Evolutionary conservation across 75 land plant genomes (phyloP).

Genomic region (Pinus taeda): DNA sequence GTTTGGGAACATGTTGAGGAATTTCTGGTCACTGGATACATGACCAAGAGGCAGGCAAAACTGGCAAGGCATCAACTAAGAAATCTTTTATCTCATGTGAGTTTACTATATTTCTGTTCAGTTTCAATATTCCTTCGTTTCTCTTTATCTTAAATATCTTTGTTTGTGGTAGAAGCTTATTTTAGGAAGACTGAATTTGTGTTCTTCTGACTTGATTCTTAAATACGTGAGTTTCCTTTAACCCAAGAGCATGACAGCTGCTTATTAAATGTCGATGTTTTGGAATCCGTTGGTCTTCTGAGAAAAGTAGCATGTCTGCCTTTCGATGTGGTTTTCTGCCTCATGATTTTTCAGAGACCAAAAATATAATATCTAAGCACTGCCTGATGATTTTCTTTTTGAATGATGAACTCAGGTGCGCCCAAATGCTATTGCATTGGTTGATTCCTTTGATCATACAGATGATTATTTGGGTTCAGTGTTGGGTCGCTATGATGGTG

Average conservation of each 20-base stretch:
- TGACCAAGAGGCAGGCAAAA: conserved; percentile 22
- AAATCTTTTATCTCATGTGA: conserved; percentile 20
- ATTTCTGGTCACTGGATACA: conserved; percentile 39
- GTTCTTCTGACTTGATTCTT: not conserved
- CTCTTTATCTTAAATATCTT: not conserved
- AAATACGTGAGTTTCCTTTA: not conserved
- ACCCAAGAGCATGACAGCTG: not conserved
- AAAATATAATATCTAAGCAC: no score
- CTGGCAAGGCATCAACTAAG: conserved; percentile 31
- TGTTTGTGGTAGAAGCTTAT: not conserved
- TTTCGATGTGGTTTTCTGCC: not conserved
- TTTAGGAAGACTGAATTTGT: not conserved
- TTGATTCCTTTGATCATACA: conserved; percentile 52
- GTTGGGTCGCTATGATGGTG: conserved; percentile 54
- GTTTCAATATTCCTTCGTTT: not conserved
- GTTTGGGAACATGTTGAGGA: conserved; percentile 26
- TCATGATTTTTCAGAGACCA: not conserved
- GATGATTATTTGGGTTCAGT: conserved; percentile 45
- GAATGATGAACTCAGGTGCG: conserved; percentile 27
- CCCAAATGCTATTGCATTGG: conserved; percentile 57
- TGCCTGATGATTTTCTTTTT: not conserved
- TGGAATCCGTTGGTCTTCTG: not conserved
- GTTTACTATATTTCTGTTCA: not conserved
- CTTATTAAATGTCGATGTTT: not conserved
- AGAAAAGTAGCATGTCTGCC: not conserved